Percentiles rank a stretch among this genome's conserved stretches.
phyloP scores from a whole-genome alignment of 805 yeast genomes.

The Candida dajiaensis region DNA sequence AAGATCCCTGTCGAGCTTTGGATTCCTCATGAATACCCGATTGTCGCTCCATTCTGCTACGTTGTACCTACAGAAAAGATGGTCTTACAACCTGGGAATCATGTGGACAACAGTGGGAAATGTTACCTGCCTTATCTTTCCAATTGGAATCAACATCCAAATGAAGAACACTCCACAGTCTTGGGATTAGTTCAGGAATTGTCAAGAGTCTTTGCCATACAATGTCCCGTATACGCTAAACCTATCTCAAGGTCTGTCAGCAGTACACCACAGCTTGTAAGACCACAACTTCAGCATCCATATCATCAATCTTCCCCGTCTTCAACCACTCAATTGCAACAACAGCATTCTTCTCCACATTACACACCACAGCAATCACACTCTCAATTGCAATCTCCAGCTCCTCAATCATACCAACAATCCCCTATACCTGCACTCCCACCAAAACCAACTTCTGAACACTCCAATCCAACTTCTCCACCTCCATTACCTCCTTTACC shows the following conservation, averaged over 20 bases:
- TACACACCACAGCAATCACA: not conserved
- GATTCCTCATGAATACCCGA: slow-evolving; percentile 72
- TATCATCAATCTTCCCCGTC: not conserved
- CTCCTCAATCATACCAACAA: not conserved
- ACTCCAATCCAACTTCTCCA: slow-evolving; percentile 11
- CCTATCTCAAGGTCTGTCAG: slow-evolving; percentile 19
- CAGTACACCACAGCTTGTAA: slow-evolving; percentile 5
- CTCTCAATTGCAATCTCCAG: not conserved
- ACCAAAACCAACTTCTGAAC: slow-evolving; percentile 19
- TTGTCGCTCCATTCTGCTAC: slow-evolving; percentile 58
- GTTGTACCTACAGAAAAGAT: slow-evolving; percentile 47
- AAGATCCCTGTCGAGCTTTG: slow-evolving; percentile 64
- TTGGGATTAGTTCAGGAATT: slow-evolving; percentile 26
- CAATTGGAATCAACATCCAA: slow-evolving; percentile 42
- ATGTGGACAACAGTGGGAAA: slow-evolving; percentile 65
- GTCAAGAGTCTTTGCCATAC: slow-evolving; percentile 30
- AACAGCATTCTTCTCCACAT: not conserved
- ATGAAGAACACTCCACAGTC: slow-evolving; percentile 24
- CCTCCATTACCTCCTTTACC: slow-evolving; percentile 38
- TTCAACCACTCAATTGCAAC: not conserved
- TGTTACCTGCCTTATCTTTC: slow-evolving; percentile 64
- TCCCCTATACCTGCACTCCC: slow-evolving; percentile 28
- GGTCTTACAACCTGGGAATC: slow-evolving; percentile 52
- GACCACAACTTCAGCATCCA: slow-evolving; percentile 2
- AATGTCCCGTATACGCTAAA: slow-evolving; percentile 40